phyloP scores from a whole-genome alignment of 1,284 basidiomycete genomes.

The Schizophyllum amplum region DNA sequence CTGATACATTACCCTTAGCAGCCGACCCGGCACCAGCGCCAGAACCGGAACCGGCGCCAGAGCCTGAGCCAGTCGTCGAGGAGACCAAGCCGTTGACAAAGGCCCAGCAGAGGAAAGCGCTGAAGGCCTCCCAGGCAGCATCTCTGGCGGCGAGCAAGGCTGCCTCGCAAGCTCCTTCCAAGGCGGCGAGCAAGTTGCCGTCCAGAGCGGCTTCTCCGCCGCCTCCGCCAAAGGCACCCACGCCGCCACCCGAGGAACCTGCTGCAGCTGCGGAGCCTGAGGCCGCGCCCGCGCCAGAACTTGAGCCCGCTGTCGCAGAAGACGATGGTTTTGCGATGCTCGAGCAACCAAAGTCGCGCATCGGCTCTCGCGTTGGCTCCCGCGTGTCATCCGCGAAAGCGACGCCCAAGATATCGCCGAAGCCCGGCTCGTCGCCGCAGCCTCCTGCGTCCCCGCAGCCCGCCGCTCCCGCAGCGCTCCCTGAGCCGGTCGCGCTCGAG shows the following conservation, averaged over 20 bases:
- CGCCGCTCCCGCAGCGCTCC: background rate
- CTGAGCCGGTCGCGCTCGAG: background rate
- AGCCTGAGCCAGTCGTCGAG: constrained; percentile 1
- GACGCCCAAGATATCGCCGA: background rate
- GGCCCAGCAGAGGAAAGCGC: background rate
- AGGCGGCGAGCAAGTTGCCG: constrained; percentile 4
- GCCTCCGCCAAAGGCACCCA: background rate
- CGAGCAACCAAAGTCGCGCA: background rate
- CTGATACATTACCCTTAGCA: background rate
- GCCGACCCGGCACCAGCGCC: background rate
- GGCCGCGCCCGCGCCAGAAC: background rate
- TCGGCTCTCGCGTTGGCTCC: background rate
- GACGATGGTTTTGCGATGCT: background rate
- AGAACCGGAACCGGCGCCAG: background rate
- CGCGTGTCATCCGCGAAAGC: background rate
- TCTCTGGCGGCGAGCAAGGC: constrained; percentile 1
- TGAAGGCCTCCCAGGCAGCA: background rate
- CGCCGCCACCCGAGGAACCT: background rate
- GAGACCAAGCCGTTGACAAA: constrained; percentile 1
- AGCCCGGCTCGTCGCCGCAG: too few relatives aligned
- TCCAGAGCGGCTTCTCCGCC: background rate
- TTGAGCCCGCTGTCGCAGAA: background rate
- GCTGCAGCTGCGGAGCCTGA: background rate
- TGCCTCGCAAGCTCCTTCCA: constrained; percentile 3
- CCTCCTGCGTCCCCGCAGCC: background rate